Evolutionary conservation across 495 filamentous ascomycete genomes (phyloP), one percentile per base, ranked within the genome.

Genomic region (Aspergillus bridgeri): DNA sequence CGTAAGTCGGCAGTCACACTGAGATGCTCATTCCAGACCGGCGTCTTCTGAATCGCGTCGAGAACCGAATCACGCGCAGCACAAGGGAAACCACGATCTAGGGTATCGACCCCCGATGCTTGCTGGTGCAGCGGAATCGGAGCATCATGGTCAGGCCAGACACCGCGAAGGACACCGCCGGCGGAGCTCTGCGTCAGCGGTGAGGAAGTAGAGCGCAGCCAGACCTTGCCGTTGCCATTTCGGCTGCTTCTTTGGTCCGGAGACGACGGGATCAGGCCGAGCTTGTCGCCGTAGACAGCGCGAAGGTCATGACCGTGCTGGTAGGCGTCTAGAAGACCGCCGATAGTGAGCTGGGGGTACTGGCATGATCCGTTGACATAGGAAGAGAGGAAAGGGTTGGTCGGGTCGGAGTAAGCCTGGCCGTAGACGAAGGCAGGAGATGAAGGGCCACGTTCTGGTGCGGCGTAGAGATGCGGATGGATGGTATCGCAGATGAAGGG

Each of bases 291-390:
- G 54, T 78, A 78, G 20, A 78, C 63, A 5, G 55, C 57, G 60
- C 68, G 69, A 6, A 78, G 68, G 22, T 78, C 75, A 25, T 68
- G 67, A 22, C 75, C 75, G 60, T 78, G 75, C 54, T 74, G 72
- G 52, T 66, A 73, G 1, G 73, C 75, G 48, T 78, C 75, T 18
- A 72, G 69, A 11, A 76, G 55, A 42, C 75, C 75, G 19, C 75
- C 75, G 21, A 76, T 65, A 13, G 75, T 78, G 49, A 78, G 71
- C 49, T 78, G 75, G 0, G 75, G 75, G 29, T 74, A 76, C 58
- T 78, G 75, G 38, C 75, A 78, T 24, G 75, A 62, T 0, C 73
- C 74, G 42, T 75, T 72, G 22, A 78, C 72, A 23, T 61, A 64
- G 24, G 44, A 60, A 0, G 64, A 48, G 0, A 65, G 57, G 60